Evolutionary conservation across 108 stramenopile genomes (phyloP), one percentile per base, ranked within the genome.

Genomic region (Schizochytrium sp.): DNA sequence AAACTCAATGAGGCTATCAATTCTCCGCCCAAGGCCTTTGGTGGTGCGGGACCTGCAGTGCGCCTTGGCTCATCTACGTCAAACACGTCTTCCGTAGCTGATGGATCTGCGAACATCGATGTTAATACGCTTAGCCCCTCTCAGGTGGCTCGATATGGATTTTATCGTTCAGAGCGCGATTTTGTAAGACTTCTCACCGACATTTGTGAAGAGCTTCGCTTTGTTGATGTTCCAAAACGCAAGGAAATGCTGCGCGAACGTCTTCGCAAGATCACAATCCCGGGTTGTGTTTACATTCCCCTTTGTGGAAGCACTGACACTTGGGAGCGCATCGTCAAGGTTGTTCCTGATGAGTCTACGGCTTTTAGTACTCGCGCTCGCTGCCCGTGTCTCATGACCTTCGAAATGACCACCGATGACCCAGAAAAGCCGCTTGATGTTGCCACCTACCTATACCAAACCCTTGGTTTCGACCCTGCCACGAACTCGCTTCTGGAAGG

Each of bases 301-400:
- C 89, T 99, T 49, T 96, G 95, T 89, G 95, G 95, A 50, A 96
- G 95, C 42, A 96, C 97, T 3, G 97, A 98, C 88, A 90, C 94
- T 45, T 99, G 97, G 95, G 88, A 94, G 73, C 92, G 97, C 4
- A 93, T 98, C 2, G 89, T 95, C 42, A 89, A 92, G 8, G 89
- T 94, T 19, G 91, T 97, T 47, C 95, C 96, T 47, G 90, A 95
- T 53, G 97, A 98, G 72, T 96, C 97, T 4, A 92, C 95, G 28
- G 98, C 98, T 2, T 98, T 99, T 91, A 97, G 96, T 89, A 99
- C 98, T 10, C 97, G 97, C 89, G 98, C 96, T 88, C 93, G 98
- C 15, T 97, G 97, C 89, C 98, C 98, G 5, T 94, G 96, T 59
- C 94, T 99, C 61, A 96, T 98, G 94, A 95, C 96, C 91, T 98